These are phyloP conservation scores for Candida bentonensis DNA, from an alignment of 805 yeast species.

Conservation along the genomic window DNA sequence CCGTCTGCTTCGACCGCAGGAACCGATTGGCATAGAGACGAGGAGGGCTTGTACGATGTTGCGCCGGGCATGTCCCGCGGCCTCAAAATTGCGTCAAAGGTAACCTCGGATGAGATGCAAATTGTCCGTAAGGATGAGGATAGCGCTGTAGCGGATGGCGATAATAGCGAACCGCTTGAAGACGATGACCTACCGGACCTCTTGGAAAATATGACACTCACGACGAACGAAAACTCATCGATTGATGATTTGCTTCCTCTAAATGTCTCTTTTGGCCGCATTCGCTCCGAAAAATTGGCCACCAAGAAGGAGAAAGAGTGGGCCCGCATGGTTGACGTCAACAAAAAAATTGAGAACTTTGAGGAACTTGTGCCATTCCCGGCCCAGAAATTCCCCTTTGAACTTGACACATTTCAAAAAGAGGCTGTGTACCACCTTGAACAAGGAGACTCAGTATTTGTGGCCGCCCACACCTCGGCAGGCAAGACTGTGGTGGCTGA, in stretches of 20 bases:
- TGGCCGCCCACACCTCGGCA: conserved; percentile 97
- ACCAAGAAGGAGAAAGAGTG: conserved; percentile 42
- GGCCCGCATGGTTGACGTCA: conserved; percentile 91
- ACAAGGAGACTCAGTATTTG: conserved; percentile 96
- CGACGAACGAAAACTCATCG: conserved; percentile 9
- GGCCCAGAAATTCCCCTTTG: conserved; percentile 92
- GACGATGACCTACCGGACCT: conserved; percentile 2
- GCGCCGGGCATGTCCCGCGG: conserved; percentile 81
- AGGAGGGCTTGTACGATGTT: conserved; percentile 61
- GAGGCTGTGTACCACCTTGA: conserved; percentile 95
- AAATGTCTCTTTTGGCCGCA: conserved; percentile 34
- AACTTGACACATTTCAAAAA: conserved; percentile 86
- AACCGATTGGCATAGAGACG: conserved; percentile 44
- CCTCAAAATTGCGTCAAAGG: conserved; percentile 26
- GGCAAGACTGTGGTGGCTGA: conserved; percentile 98
- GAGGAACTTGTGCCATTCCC: conserved; percentile 80
- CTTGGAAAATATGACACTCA: background rate
- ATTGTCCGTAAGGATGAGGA: conserved; percentile 7
- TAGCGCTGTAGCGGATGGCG: conserved; percentile 5
- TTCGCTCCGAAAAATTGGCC: conserved; percentile 6
- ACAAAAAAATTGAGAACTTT: conserved; percentile 73
- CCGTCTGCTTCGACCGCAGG: conserved; percentile 14
- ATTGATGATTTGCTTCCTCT: conserved; percentile 37
- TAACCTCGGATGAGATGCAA: conserved; percentile 15
- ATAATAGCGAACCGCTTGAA: conserved; percentile 9